Evolutionary conservation across 2,329 filamentous ascomycete species (phyloP).

Genomic region (Cercospora zeae-maydis): DNA sequence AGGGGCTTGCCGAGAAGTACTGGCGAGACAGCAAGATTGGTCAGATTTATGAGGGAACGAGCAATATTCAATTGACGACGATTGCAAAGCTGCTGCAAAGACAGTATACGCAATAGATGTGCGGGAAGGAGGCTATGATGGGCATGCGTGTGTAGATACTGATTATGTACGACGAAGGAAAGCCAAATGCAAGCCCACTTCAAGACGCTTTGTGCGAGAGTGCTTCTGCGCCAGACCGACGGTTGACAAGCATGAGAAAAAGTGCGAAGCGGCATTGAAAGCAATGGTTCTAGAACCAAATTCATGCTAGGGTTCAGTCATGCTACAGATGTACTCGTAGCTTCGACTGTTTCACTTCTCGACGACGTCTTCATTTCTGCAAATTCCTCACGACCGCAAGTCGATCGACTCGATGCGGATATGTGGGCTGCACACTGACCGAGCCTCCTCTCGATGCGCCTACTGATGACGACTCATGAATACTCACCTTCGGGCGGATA

Average conservation of each 20-base stretch:
- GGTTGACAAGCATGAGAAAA: not conserved
- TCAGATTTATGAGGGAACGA: constrained; percentile 77
- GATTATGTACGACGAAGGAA: not conserved
- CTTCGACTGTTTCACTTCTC: not conserved
- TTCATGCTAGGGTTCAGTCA: not conserved
- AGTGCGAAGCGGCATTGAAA: not conserved
- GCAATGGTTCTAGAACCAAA: not conserved
- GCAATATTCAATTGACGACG: constrained; percentile 67
- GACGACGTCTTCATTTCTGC: not conserved
- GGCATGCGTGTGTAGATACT: not conserved
- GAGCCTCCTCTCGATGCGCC: too few relatives aligned
- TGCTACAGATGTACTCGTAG: not conserved
- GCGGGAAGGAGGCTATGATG: not conserved
- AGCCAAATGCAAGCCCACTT: not conserved
- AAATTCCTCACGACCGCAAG: too few relatives aligned
- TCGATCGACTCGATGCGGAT: too few relatives aligned
- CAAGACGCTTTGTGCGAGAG: not conserved
- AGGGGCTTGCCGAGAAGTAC: constrained; percentile 96
- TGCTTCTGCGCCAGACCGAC: not conserved
- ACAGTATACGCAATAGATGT: constrained; percentile 53
- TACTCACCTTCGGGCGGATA: too few relatives aligned
- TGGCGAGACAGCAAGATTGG: constrained; percentile 98
- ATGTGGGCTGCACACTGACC: too few relatives aligned
- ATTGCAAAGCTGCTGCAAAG: constrained; percentile 69
- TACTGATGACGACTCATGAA: too few relatives aligned